Evolutionary conservation across 2,329 filamentous ascomycete genomes (phyloP), one percentile per base, ranked within the genome.

Genomic region (Geoglossum cookeanum): DNA sequence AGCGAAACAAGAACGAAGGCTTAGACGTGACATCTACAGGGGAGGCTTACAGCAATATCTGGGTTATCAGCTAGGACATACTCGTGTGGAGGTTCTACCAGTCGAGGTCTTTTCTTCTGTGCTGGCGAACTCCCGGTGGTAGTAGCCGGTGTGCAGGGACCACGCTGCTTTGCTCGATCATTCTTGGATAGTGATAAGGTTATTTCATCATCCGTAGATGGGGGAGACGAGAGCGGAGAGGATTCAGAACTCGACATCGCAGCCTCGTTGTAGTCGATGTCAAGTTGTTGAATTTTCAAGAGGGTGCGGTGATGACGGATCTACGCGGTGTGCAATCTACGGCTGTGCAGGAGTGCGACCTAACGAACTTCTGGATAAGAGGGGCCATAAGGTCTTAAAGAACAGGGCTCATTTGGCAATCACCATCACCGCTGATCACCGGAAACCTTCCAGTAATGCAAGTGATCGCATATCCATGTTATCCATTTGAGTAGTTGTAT

Each of bases 41-140:
- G 55, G 62, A 61, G 59, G 87, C 90, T 72, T 78, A 96, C 90
- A 64, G 91, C 85, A 72, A 97, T 90, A 67, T 92, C 85, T 61
- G 85, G 79, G 69, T 94, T 95, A 69, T 97, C 91, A 60, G 87
- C 88, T 58, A 96, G 75, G 32, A 88, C 84, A 70, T 85, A 87
- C 75, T 95, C 88, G 69, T 96, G 91, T 7, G 87, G 83, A 63
- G 91, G 91, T 62, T 90, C 96, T 22, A 88, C 83, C 58, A 85
- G 83, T 35, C 49, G 30, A 22, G 49, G 49, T 68, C 91, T 78
- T 75, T 92, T 94, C 35, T 30, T 52, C 32, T 42, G 58, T 8
- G 17, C n/a, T 27, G 56, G 58, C 27, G 55, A 53, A 55, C 37
- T 55, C 27, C 37, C 51, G 37, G 49, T 37, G 35, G 33, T 37